These are phyloP conservation scores for Kurtzmaniella natalensis DNA, from an alignment of 1,139 yeast species.

Conservation along the genomic window DNA sequence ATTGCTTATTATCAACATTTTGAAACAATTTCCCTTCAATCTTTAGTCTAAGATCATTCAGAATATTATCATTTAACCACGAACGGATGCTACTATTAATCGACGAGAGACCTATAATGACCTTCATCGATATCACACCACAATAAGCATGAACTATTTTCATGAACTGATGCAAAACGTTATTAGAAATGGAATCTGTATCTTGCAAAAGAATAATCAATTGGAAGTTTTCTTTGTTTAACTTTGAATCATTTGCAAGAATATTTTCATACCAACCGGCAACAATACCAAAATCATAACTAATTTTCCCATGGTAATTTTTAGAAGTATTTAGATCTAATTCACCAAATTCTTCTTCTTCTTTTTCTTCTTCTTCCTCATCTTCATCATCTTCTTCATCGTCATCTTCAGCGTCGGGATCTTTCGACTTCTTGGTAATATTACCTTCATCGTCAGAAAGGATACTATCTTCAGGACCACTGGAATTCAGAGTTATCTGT, in stretches of 20 bases:
- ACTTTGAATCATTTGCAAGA: slow-evolving; percentile 8
- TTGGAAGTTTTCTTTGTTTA: slow-evolving; percentile 15
- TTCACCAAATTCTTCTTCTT: slow-evolving; percentile 9
- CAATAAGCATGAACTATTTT: slow-evolving; percentile 39
- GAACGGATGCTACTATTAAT: slow-evolving; percentile 29
- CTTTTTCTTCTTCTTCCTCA: slow-evolving; percentile 13
- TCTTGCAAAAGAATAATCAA: slow-evolving; percentile 56
- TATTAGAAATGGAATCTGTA: slow-evolving; percentile 53
- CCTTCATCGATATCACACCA: slow-evolving; percentile 35
- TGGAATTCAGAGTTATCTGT: slow-evolving; percentile 20
- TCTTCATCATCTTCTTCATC: slow-evolving; percentile 13
- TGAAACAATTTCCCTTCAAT: slow-evolving; percentile 41
- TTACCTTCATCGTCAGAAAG: slow-evolving; percentile 13
- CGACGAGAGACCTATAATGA: slow-evolving; percentile 54
- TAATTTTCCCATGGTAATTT: slow-evolving; percentile 29
- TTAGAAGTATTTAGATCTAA: slow-evolving; percentile 6
- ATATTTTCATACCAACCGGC: slow-evolving; percentile 38
- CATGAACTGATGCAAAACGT: slow-evolving; percentile 48
- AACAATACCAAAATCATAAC: slow-evolving; percentile 52
- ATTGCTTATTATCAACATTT: slow-evolving; percentile 36
- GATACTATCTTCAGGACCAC: slow-evolving; percentile 11
- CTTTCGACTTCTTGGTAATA: slow-evolving; percentile 10
- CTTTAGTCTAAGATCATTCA: slow-evolving; percentile 25
- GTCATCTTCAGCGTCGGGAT: slow-evolving; percentile 10
- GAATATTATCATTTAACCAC: slow-evolving; percentile 35